Evolutionary conservation across 495 filamentous ascomycete genomes (phyloP), one percentile per base, ranked within the genome.

Genomic region (Penicillium nucicola): DNA sequence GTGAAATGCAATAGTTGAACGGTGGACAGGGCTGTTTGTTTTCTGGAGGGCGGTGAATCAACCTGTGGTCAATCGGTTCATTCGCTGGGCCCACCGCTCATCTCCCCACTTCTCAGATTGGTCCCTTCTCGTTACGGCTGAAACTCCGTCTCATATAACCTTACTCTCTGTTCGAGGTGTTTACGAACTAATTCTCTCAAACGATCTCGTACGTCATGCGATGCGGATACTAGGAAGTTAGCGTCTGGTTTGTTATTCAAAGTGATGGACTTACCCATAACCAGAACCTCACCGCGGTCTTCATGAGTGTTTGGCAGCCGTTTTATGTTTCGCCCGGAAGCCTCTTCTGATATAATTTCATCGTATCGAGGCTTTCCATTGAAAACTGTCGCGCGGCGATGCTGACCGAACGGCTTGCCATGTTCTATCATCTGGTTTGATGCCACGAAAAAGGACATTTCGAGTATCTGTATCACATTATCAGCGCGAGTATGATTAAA

Each of bases 381-480:
- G 45, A 37, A 53, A 20, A 53, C 31, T 28, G 20, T 42, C 2
- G 38, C 51, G n/a, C 31, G 37, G 17, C 13, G n/a, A 44, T 51
- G 32, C 18, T 51, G 30, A 28, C 43, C 28, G 25, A 53, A 53
- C 12, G 37, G 36, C 20, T 53, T 51, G 17, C 18, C 13, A 46
- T 46, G 13, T 13, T 36, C 40, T 38, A 46, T 49, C 12, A 46
- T 41, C 33, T 45, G 2, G 15, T 47, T 34, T 11, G 38, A 50
- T 31, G 5, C 38, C 15, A 53, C 42, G 23, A 53, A 57, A 23
- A 57, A 45, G 4, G 50, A 57, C 17, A 57, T 53, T 42, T 53
- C 44, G 17, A 57, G 50, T 25, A 57, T 57, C 55, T 57, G 13
- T 11, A 39, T 46, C 42, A 11, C n/a, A n/a, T n/a, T n/a, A n/a